Evolutionary conservation across 2,329 filamentous ascomycete species (phyloP), one percentile per base, ranked within the genome.

Genomic region (Hirsutella thompsonii): DNA sequence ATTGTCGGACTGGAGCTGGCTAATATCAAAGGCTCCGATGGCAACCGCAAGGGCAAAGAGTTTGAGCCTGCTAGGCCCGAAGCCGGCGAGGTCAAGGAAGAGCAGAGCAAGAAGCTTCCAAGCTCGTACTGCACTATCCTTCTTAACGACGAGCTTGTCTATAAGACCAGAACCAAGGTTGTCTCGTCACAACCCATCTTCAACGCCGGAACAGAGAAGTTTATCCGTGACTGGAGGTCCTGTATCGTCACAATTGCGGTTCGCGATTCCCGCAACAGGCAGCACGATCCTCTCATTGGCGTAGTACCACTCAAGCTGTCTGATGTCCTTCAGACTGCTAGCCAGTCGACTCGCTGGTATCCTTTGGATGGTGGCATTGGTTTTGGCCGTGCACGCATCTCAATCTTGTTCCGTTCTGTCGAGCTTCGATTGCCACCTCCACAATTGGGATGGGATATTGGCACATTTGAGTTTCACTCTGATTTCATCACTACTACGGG

Each of bases 121-220:
- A 94, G 83, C 46, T 85, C 86, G 32, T 98, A 98, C 63, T 95
- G 89, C 64, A 95, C 88, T 1, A 89, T 98, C 41, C 64, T 92
- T 10, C 70, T 84, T 59, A 95, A 95, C 50, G 90, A 96, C 53
- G 79, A 93, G 52, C 63, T 94, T 50, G 75, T 88, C 16, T 96
- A 95, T 68, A 88, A 90, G 55, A 96, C 90, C n/a, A 78, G 92
- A 54, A 78, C 86, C 29, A 96, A 98, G 68, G 89, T 89, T 4
- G 83, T 94, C 8, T 93, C 84, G 29, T 93, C 86, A 40, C 89
- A 93, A 58, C 92, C 92, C 2, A 95, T 96, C 48, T 96, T 94
- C 72, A 95, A 96, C 52, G 89, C 92, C 3, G 90, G 90, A 44
- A 95, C 89, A 0, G 92, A 98, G 56, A 77, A 83, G 11, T 96